Percentiles rank a stretch among this genome's conserved stretches.
phyloP scores from a whole-genome alignment of 1,284 basidiomycete species.

The Sanguinoderma infundibulare region DNA sequence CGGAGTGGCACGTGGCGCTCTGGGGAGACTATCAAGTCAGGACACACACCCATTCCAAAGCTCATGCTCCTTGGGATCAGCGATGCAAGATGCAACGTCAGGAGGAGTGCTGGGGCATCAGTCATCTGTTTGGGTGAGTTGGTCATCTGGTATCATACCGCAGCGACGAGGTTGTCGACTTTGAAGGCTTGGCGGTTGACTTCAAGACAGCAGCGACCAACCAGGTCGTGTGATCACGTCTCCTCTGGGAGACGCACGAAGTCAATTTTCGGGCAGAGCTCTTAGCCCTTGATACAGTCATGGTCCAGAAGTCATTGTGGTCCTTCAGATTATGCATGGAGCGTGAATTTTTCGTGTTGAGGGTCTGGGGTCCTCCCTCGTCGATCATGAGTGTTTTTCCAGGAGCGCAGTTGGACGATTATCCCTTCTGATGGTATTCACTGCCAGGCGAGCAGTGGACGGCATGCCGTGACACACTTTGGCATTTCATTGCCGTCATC shows the following conservation, averaged over 20 bases:
- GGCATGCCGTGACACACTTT: no score
- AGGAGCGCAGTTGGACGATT: no score
- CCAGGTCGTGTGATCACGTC: not conserved
- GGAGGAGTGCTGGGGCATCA: not conserved
- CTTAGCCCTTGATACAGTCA: not conserved
- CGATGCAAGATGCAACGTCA: not conserved
- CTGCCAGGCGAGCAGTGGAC: no score
- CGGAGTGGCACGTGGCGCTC: not conserved
- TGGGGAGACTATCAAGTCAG: slow-evolving; percentile 5
- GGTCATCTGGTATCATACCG: not conserved
- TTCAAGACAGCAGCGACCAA: not conserved
- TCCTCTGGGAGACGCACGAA: slow-evolving; percentile 8
- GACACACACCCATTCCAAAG: no score
- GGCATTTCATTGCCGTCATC: no score
- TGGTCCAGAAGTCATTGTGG: not conserved
- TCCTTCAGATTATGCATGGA: not conserved
- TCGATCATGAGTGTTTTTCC: no score
- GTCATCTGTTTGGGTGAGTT: not conserved
- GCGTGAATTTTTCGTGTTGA: not conserved
- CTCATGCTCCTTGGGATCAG: no score
- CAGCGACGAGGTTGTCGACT: not conserved
- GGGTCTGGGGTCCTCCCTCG: not conserved
- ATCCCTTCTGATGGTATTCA: no score
- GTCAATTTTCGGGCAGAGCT: slow-evolving; percentile 10
- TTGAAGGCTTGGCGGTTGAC: not conserved